phyloP scores from a whole-genome alignment of 2,329 filamentous ascomycete genomes.

The Fusarium xyrophilum region DNA sequence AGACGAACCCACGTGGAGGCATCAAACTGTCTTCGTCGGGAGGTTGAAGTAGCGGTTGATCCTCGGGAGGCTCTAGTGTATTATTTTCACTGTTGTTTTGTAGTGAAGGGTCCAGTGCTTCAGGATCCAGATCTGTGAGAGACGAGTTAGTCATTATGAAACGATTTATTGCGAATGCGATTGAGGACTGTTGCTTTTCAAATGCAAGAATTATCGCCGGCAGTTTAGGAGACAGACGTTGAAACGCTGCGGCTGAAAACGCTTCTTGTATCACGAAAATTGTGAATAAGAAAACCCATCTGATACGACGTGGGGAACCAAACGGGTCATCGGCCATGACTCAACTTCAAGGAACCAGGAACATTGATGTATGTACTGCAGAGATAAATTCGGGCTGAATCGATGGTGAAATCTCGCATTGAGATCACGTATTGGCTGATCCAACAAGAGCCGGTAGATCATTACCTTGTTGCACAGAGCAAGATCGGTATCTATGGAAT shows the following conservation, averaged over 20 bases:
- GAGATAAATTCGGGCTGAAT: constrained; percentile 14
- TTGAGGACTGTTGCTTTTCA: neutral
- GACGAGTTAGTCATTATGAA: neutral
- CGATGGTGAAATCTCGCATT: constrained; percentile 30
- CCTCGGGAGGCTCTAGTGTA: constrained; percentile 18
- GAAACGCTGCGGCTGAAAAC: neutral
- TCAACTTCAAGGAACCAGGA: constrained; percentile 1
- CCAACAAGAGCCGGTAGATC: constrained; percentile 14
- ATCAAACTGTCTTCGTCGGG: constrained; percentile 49
- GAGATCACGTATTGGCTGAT: constrained; percentile 25
- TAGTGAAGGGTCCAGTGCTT: neutral
- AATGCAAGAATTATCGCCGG: neutral
- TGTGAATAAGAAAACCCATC: neutral
- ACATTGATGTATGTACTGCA: constrained; percentile 1
- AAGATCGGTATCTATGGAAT: neutral
- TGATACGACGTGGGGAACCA: neutral
- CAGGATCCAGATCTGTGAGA: neutral
- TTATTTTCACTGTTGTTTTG: neutral
- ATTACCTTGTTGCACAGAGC: neutral
- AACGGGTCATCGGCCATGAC: constrained; percentile 14
- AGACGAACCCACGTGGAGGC: constrained; percentile 60
- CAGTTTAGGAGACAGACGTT: neutral
- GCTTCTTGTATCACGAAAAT: neutral
- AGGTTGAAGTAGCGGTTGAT: constrained; percentile 34
- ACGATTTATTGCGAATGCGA: no score